These are phyloP conservation scores for Cairneyella variabilis DNA, from an alignment of 495 filamentous ascomycete species.

Conservation along the genomic window DNA sequence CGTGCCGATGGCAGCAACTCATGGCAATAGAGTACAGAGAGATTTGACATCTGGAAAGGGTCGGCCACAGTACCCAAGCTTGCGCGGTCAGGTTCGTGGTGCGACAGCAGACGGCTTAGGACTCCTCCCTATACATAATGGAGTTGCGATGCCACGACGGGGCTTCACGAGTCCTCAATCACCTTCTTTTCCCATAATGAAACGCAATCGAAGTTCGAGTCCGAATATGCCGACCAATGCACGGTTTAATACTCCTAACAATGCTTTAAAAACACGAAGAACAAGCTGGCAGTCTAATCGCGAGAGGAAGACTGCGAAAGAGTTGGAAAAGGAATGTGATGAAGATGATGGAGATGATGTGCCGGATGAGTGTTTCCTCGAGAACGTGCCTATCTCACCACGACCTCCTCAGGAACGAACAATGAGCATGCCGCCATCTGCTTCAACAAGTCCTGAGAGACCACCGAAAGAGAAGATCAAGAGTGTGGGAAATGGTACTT, in stretches of 20 bases:
- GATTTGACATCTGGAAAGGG: slow-evolving; percentile 29
- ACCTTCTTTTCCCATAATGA: slow-evolving; percentile 17
- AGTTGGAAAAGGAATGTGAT: slow-evolving; percentile 83
- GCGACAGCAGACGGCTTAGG: slow-evolving; percentile 20
- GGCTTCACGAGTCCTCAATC: slow-evolving; percentile 24
- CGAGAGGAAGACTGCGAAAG: slow-evolving; percentile 69
- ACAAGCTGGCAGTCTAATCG: slow-evolving; percentile 66
- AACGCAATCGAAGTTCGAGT: slow-evolving; percentile 26
- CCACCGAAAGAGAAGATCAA: slow-evolving; percentile 42
- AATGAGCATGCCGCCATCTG: slow-evolving; percentile 44
- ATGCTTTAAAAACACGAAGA: slow-evolving; percentile 42
- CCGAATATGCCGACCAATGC: slow-evolving; percentile 21
- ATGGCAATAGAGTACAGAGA: slow-evolving; percentile 24
- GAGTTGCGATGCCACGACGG: slow-evolving; percentile 20
- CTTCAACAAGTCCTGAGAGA: slow-evolving; percentile 51
- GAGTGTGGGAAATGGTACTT: slow-evolving; percentile 52
- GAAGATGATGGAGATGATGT: slow-evolving; percentile 80
- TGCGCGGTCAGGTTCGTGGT: slow-evolving; percentile 19
- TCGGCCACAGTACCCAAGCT: slow-evolving; percentile 19
- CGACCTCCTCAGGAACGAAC: slow-evolving; percentile 64
- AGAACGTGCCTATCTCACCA: slow-evolving; percentile 94
- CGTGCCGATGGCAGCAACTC: slow-evolving; percentile 18
- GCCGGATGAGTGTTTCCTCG: slow-evolving; percentile 84
- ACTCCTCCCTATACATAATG: slow-evolving; percentile 24
- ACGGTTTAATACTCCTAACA: slow-evolving; percentile 34